phyloP scores from a whole-genome alignment of 2,329 filamentous ascomycete genomes.

The Albophoma yamanashiensis region DNA sequence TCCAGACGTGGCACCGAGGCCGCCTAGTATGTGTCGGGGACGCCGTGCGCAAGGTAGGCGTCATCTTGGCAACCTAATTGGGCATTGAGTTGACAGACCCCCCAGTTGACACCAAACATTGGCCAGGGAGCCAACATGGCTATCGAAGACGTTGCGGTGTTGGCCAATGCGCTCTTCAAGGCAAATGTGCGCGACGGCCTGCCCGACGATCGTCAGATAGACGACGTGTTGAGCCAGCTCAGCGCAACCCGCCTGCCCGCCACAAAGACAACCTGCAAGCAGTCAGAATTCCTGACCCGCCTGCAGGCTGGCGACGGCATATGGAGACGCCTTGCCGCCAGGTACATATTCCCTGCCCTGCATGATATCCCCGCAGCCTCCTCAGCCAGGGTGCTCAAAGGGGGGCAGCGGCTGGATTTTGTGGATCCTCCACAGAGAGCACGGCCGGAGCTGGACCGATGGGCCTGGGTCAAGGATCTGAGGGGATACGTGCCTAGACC shows the following conservation, averaged over 20 bases:
- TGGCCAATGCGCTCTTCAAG: constrained; percentile 5
- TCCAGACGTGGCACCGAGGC: constrained; percentile 19
- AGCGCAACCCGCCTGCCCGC: not conserved
- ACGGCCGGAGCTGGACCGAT: not conserved
- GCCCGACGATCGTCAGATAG: not conserved
- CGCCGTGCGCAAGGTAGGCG: constrained; percentile 19
- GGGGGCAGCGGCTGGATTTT: not conserved
- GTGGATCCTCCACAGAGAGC: not conserved
- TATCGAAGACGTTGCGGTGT: constrained; percentile 7
- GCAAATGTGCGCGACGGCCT: not conserved
- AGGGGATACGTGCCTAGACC: not conserved
- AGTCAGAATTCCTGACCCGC: constrained; percentile 7
- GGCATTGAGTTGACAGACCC: not conserved
- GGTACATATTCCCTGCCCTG: constrained; percentile 5
- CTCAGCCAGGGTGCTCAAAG: not conserved
- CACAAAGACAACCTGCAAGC: constrained; percentile 2
- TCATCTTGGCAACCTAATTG: not conserved
- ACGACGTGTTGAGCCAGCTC: not conserved
- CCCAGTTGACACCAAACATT: constrained; percentile 9
- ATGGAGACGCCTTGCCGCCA: constrained; percentile 1
- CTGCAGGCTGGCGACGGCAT: constrained; percentile 6
- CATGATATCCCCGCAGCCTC: constrained; percentile 6
- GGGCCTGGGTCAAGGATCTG: not conserved
- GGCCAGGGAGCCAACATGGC: constrained; percentile 11
- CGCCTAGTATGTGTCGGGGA: constrained; percentile 21